Conservation (phyloP, 2,329 filamentous ascomycete genomes). For the Fusarium sp. region DNA sequence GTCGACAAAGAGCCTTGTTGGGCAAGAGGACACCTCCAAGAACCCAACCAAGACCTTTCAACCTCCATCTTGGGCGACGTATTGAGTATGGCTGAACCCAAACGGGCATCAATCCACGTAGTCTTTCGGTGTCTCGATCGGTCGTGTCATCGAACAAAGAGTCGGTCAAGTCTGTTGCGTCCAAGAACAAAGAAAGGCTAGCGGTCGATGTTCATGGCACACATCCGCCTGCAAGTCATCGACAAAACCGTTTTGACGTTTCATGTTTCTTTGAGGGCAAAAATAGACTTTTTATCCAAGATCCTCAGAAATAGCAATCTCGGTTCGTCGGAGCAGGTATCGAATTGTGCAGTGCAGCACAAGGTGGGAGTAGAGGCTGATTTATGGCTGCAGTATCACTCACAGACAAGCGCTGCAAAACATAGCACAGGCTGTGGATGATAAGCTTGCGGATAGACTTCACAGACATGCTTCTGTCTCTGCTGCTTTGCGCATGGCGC, state of each 20-base stretch:
- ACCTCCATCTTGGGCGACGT: slow-evolving; percentile 2
- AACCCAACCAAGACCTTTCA: slow-evolving; percentile 3
- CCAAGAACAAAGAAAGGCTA: slow-evolving; percentile 18
- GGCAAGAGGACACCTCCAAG: not conserved
- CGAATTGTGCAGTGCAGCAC: not conserved
- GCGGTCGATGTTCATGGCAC: not conserved
- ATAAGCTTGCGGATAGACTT: slow-evolving; percentile 37
- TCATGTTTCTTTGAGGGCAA: slow-evolving; percentile 24
- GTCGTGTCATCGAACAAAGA: slow-evolving; percentile 21
- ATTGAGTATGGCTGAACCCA: not conserved
- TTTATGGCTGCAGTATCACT: slow-evolving; percentile 36
- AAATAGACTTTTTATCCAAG: slow-evolving; percentile 19
- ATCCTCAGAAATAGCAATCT: not conserved
- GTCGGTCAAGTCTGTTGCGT: not conserved
- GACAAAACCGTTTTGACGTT: not conserved
- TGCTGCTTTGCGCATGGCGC: slow-evolving; percentile 35
- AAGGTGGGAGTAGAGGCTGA: slow-evolving; percentile 28
- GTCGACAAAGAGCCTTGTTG: slow-evolving; percentile 22
- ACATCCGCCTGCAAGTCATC: slow-evolving; percentile 6
- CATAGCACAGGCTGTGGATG: not conserved
- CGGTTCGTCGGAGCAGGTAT: not conserved
- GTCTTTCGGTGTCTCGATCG: not conserved
- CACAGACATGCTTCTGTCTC: slow-evolving; percentile 38
- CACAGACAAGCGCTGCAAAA: slow-evolving; percentile 25
- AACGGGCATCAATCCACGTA: not conserved